These are phyloP conservation scores for Trebouxia gelatinosa DNA, from an alignment of 163 green algal species.

Conservation along the genomic window DNA sequence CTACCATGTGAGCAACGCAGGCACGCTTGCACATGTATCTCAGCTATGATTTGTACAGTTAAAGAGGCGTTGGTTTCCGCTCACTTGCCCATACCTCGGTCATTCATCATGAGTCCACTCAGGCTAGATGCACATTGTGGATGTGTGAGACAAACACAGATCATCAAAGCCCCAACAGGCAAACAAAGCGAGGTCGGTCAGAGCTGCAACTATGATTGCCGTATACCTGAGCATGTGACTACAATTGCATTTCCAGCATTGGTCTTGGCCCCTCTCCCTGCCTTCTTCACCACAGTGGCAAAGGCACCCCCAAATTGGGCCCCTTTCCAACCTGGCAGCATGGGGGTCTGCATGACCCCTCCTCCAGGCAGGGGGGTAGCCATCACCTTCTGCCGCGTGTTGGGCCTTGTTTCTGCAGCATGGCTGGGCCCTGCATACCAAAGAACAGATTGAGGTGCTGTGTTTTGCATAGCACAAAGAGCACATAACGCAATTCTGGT, in stretches of 20 bases:
- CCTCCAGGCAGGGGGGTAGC: constrained; percentile 16
- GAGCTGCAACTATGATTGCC: too few species aligned
- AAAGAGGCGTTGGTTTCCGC: not conserved
- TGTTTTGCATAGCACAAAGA: too few species aligned
- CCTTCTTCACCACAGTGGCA: constrained; percentile 24
- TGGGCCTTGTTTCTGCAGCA: too few species aligned
- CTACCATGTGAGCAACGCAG: not conserved
- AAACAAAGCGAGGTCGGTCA: too few species aligned
- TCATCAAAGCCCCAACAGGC: too few species aligned
- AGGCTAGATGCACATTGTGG: too few species aligned
- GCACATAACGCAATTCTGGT: too few species aligned
- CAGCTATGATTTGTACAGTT: too few species aligned
- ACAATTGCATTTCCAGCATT: constrained; percentile 25
- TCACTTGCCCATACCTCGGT: not conserved
- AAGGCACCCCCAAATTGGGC: constrained; percentile 26
- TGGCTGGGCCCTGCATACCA: constrained; percentile 1
- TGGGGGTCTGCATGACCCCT: constrained; percentile 11
- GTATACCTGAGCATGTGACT: constrained; percentile 20
- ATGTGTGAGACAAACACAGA: too few species aligned
- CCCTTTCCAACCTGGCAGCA: constrained; percentile 16
- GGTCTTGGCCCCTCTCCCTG: constrained; percentile 23
- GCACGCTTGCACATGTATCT: too few species aligned
- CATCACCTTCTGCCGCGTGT: not conserved
- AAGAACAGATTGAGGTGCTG: too few species aligned
- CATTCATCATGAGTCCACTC: not conserved